Base-by-base conservation (phyloP, 352 stramenopile species). In the Saprolegnia parasitica region DNA sequence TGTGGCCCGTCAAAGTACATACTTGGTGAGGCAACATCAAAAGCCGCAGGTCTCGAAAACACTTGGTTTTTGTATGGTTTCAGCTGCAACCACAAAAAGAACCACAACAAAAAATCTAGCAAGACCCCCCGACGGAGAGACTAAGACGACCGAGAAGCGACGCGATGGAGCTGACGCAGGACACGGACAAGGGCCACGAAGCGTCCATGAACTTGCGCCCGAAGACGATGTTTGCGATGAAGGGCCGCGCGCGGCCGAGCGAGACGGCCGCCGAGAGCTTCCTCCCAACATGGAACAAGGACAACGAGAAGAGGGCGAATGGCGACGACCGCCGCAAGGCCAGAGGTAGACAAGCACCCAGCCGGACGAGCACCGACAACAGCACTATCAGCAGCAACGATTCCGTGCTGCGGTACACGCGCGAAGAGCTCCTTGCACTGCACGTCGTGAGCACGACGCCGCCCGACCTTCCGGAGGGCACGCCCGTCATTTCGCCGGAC, bases 161-260 rank as follows among this genome's bases (percentile, higher is more conserved):
- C n/a, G 20, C 55, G 50, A 52, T 62, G 32, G 42, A 70, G 37
- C 63, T 37, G 35, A 61, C 50, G 18, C 23, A 58, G 4, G 58
- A 67, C 2, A 23, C 39, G 37, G 15, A 56, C 58, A 35, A 29
- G 42, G 18, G 42, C 42, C 42, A 49, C 42, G 42, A 49, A 11
- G 42, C 42, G 13, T 49, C 42, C 24, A 60, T 70, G 63, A 70
- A 70, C 63, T 72, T 95, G 65, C 75, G 86, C n/a, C 86, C 86
- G 68, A 84, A 86, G 65, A 95, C 83, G 45, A 95, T 95, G 86
- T 95, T 95, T 64, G 84, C 84, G n/a, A 89, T 92, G 75, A 95
- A 93, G 67, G 86, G 86, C 56, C 78, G 84, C 18, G 84, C 83
- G 13, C 81, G 79, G 16, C 45, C 63, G 49, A 90, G 82, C 35